Base-by-base conservation (phyloP, 805 yeast species). In the Metschnikowia noctiluminum region DNA sequence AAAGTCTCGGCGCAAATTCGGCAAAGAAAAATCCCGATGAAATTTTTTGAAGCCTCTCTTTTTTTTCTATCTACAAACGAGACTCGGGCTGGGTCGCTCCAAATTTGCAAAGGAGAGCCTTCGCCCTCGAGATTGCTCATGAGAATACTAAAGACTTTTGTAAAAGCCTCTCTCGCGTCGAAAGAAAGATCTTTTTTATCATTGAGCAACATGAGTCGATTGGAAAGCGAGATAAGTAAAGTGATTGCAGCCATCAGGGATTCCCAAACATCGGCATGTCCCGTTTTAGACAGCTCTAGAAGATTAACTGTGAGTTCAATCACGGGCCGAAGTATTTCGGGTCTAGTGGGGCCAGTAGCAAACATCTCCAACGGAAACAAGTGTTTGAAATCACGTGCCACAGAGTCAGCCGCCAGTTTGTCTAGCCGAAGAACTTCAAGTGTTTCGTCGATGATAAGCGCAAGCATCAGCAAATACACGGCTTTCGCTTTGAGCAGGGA, bases 1-100 rank as follows among this genome's bases (percentile, higher is more conserved):
- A 73, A 49, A n/a, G 67, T 34, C 31, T 69, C 73, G 37, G 54
- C 51, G 77, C 77, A 73, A 7, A 71, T 31, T 35, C 54, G 58
- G 43, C 73, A 62, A 13, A 68, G 49, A 41, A 69, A 69, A 6
- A 66, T 38, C 38, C 66, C 59, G 7, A 70, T 40, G 13, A 62
- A 62, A 13, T 55, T 51, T 15, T 56, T 47, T 35, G 59, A 60
- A 38, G 52, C 55, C 15, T 52, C 54, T 1, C 59, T 41, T 7
- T 50, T 59, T 14, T 55, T 35, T 3, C 13, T 44, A 8, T 50
- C 61, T 21, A 48, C 44, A 39, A 66, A 54, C 2, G 32, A 38
- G 1, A 71, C 58, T 15, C 52, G 55, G 7, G 61, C 54, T 0
- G 77, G 77, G 46, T 69, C 68, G 34, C 61, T 61, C 75, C 75